phyloP scores from a whole-genome alignment of 768 basidiomycete species.

The Pisolithus sp. region DNA sequence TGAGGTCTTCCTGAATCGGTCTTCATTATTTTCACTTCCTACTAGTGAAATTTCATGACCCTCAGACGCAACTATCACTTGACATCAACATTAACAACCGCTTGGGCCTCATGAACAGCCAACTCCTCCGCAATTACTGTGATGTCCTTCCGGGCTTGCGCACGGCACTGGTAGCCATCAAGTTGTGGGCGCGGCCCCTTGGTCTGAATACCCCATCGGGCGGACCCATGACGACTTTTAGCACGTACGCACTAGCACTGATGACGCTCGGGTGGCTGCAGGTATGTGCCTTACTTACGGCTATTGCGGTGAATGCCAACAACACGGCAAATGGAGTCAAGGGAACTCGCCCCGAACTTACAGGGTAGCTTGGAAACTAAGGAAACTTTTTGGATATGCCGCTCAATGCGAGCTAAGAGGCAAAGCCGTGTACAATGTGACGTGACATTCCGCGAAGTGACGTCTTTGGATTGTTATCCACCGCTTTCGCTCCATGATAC shows the following conservation, averaged over 20 bases:
- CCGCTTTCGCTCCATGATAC: constrained; percentile 16
- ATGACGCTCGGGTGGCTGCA: constrained; percentile 60
- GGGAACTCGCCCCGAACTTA: constrained; percentile 44
- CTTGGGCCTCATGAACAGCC: constrained; percentile 47
- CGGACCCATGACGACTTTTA: constrained; percentile 36
- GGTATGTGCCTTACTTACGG: constrained; percentile 26
- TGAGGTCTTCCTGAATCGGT: constrained; percentile 5
- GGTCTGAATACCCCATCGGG: constrained; percentile 43
- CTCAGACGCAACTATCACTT: constrained; percentile 33
- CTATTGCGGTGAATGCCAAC: neutral
- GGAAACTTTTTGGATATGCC: constrained; percentile 29
- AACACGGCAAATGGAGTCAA: constrained; percentile 26
- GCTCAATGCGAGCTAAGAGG: constrained; percentile 4
- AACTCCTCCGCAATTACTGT: constrained; percentile 47
- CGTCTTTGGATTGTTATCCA: constrained; percentile 7
- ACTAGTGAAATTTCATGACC: constrained; percentile 49
- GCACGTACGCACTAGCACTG: constrained; percentile 54
- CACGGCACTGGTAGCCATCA: constrained; percentile 42
- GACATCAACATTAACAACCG: constrained; percentile 63
- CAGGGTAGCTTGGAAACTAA: constrained; percentile 32
- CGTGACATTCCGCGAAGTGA: constrained; percentile 18
- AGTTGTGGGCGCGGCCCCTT: constrained; percentile 53
- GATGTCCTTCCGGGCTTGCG: constrained; percentile 38
- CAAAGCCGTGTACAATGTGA: constrained; percentile 24
- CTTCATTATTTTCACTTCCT: neutral